Percentiles rank a stretch among this genome's conserved stretches.
phyloP scores from a whole-genome alignment of 192 early-diverging fungal species.

The Chytriomyces sp. region DNA sequence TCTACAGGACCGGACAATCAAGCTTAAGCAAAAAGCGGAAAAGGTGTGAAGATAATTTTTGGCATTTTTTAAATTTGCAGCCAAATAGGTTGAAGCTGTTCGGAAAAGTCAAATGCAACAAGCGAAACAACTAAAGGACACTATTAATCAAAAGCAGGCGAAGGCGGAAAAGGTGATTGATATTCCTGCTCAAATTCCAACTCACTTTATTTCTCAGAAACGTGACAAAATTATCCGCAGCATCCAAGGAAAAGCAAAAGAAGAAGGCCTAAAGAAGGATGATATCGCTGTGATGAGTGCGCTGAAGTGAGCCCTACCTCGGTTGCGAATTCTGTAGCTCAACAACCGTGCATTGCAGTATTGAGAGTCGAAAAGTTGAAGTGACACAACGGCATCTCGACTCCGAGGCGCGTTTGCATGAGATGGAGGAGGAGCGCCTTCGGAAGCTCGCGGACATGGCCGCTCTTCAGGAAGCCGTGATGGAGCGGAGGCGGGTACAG shows the following conservation, averaged over 20 bases:
- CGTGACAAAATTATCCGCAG: constrained; percentile 23
- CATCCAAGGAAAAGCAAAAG: constrained; percentile 43
- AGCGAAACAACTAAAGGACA: constrained; percentile 29
- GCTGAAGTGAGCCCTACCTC: constrained; percentile 3
- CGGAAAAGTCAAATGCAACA: constrained; percentile 19
- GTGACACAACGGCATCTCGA: constrained; percentile 37
- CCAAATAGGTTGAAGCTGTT: constrained; percentile 5
- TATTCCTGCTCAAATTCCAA: neutral
- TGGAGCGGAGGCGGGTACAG: constrained; percentile 26
- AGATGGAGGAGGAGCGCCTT: constrained; percentile 29
- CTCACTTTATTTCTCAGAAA: constrained; percentile 17
- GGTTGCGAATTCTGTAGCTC: neutral
- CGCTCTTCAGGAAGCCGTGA: constrained; percentile 35
- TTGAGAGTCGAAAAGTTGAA: constrained; percentile 38
- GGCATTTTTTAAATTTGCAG: neutral
- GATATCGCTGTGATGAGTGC: constrained; percentile 33
- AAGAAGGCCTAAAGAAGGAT: constrained; percentile 30
- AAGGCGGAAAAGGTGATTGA: constrained; percentile 35
- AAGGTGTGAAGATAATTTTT: neutral
- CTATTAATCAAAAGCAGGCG: constrained; percentile 36
- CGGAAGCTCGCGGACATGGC: constrained; percentile 25
- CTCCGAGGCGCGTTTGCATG: constrained; percentile 28
- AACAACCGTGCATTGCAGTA: no score
- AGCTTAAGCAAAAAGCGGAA: constrained; percentile 32
- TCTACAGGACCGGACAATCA: constrained; percentile 26